phyloP scores from a whole-genome alignment of 1,284 basidiomycete genomes.

The Anthracocystis panici-leucophaei region DNA sequence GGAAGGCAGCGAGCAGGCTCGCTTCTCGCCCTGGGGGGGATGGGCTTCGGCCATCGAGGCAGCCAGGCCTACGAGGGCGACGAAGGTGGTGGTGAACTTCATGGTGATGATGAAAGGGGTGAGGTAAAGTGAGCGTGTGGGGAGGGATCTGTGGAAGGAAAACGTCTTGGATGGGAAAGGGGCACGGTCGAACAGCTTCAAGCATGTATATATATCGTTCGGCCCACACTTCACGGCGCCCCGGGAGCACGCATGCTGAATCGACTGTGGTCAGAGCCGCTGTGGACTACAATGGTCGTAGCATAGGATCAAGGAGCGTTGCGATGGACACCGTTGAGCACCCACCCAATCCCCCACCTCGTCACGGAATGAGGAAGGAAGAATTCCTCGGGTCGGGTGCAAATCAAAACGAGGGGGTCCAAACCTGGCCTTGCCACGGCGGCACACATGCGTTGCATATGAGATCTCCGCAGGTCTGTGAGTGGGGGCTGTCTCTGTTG shows the following conservation, averaged over 20 bases:
- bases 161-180: no score
- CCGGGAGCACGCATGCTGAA: not conserved
- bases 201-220: conserved; percentile 1
- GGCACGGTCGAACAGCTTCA: not conserved
- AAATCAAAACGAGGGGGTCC: not conserved
- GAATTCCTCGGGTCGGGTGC: not conserved
- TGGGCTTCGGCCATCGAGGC: conserved; percentile 21
- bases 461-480: not conserved
- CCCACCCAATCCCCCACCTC: conserved; percentile 1
- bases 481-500: conserved; percentile 9
- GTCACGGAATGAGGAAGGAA: not conserved
- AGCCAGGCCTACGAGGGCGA: conserved; percentile 24
- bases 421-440: not conserved
- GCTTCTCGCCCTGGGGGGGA: conserved; percentile 1
- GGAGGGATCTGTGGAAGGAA: not conserved
- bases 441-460: not conserved
- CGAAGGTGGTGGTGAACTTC: conserved; percentile 21
- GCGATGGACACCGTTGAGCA: not conserved
- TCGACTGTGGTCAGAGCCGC: not conserved
- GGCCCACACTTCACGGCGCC: not conserved
- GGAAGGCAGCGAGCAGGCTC: conserved; percentile 32
- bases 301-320: not conserved
- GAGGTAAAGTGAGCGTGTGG: not conserved
- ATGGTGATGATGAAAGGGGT: not conserved
- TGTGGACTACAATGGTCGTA: not conserved